Evolutionary conservation across 306 rosid genomes (phyloP), one percentile per base, ranked within the genome.

Genomic region (Begonia peltatifolia): DNA sequence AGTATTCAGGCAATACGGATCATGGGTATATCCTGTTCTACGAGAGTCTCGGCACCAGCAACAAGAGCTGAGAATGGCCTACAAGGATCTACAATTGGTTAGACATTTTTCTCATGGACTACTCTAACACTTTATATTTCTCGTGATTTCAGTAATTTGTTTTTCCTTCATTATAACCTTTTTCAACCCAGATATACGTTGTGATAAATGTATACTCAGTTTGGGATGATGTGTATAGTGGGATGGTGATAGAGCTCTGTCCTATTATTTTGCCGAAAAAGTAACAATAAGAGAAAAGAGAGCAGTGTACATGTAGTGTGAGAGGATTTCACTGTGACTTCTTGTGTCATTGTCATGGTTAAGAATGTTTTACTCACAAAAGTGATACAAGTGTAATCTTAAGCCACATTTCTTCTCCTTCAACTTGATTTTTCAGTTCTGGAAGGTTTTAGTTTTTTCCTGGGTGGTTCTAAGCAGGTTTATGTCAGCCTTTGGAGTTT

Each of bases 21-120:
- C 94, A 92, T 14, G 99, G 99, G 14, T 92, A 92, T 83, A 92
- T 92, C 79, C 72, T 92, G 71, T 92, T 92, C 80, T 92, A 92
- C 44, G 94, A 87, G 84, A 81, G 93, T 76, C 84, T 90, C 48
- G 86, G 76, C 53, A 50, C 76, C 13, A 65, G 74, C 67, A 71
- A 67, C 84, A 67, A 42, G 79, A 83, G 79, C 69, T 83, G 59
- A 79, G 48, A 44, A 44, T 44, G 48, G 5, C 14, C 14, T 44
- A 44, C 48, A 30, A 5, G 48, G 2, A 12, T 12, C 48, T 2
- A 10, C 48, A 0, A 44, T 44, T 44, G 48, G 6, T 2, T 44
- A 44, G n/a, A 6, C 14, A 44, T 44, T 44, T 44, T 44, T 11
- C 12, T 44, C 48, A 44, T 44, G 14, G 48, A 44, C 48, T n/a